phyloP scores from a whole-genome alignment of 805 yeast genomes.

The Barnettozyma siamensis region DNA sequence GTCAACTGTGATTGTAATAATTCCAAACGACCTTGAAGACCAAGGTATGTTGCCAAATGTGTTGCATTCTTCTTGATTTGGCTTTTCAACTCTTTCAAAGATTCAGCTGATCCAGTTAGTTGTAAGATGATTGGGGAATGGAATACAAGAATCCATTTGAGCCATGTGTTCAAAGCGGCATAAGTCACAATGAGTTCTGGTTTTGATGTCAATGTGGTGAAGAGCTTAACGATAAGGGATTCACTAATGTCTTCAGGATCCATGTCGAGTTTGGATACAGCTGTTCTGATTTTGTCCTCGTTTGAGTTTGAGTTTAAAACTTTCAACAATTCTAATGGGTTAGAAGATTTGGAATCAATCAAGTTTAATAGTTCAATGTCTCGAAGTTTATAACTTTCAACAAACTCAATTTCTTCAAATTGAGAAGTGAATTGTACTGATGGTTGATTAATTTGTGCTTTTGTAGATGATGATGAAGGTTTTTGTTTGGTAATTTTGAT shows the following conservation, averaged over 20 bases:
- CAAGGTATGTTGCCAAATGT: conserved; percentile 59
- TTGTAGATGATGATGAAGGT: background rate
- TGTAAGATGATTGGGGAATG: conserved; percentile 41
- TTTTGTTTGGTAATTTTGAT: conserved; percentile 24
- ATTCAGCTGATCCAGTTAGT: conserved; percentile 23
- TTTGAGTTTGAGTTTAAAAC: conserved; percentile 26
- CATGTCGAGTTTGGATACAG: conserved; percentile 28
- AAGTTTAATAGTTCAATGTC: conserved; percentile 17
- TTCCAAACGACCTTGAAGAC: conserved; percentile 82
- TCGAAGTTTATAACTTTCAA: conserved; percentile 24
- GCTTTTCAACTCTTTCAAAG: conserved; percentile 48
- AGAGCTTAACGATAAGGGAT: conserved; percentile 35
- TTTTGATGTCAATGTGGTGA: conserved; percentile 41
- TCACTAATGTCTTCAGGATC: conserved; percentile 28
- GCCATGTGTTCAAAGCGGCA: conserved; percentile 52
- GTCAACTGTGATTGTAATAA: conserved; percentile 70
- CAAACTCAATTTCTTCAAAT: conserved; percentile 15
- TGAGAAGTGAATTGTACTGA: conserved; percentile 25
- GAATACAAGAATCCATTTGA: conserved; percentile 70
- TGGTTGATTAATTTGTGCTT: conserved; percentile 4
- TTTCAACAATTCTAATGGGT: conserved; percentile 24
- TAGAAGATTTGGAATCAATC: conserved; percentile 15
- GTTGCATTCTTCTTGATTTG: conserved; percentile 51
- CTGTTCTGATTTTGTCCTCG: conserved; percentile 34
- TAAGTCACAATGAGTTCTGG: conserved; percentile 41